Conservation (phyloP, 257 asterid species). For the Rauvolfia tetraphylla region DNA sequence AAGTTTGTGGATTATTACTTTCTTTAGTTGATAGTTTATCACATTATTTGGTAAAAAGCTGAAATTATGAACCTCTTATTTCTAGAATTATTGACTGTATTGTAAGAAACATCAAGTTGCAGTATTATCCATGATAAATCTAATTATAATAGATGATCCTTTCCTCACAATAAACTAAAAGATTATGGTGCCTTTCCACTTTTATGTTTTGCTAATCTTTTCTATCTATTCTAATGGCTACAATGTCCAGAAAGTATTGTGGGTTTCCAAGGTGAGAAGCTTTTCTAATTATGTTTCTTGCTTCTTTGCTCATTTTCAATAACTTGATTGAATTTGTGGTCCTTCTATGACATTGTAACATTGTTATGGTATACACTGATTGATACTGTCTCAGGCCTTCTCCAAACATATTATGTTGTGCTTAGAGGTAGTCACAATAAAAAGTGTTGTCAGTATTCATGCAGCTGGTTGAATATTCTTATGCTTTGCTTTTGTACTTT, state of each 20-base stretch:
- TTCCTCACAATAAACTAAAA: not conserved
- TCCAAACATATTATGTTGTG: not conserved
- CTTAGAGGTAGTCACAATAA: not conserved
- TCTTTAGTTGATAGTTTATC: not conserved
- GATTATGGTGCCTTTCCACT: not conserved
- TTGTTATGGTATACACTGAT: not conserved
- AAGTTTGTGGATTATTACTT: not conserved
- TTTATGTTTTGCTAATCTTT: not conserved
- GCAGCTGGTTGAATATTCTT: not conserved
- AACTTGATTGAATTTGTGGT: not conserved
- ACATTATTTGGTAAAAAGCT: not conserved
- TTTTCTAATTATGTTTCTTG: not conserved
- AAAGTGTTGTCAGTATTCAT: not conserved
- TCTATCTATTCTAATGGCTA: not conserved
- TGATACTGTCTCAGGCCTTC: not conserved
- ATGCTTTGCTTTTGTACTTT: not conserved
- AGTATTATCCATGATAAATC: not conserved
- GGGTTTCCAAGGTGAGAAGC: not conserved
- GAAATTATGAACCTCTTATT: not conserved
- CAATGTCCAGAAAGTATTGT: not conserved
- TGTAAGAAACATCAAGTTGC: not conserved
- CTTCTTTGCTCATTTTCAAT: not conserved
- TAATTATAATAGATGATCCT: not conserved
- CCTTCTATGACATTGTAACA: not conserved
- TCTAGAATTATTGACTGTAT: not conserved